Evolutionary conservation across 345 rosid genomes (phyloP).

Genomic region (Eucalyptus erythrocorys): DNA sequence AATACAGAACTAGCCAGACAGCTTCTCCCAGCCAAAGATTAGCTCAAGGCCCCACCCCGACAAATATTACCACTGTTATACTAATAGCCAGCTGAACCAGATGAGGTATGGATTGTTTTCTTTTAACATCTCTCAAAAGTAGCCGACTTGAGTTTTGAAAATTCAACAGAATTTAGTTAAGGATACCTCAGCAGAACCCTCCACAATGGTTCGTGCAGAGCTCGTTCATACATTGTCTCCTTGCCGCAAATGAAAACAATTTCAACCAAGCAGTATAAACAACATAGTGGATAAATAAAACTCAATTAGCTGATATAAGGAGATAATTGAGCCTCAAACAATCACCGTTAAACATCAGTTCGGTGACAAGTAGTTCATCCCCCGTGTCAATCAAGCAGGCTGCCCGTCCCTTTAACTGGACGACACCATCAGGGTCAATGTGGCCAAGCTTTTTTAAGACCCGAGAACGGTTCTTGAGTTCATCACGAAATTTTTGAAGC

Average conservation of each 20-base stretch:
- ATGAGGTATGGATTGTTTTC: neutral
- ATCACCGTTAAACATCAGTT: slow-evolving; percentile 93
- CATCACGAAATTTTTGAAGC: slow-evolving; percentile 96
- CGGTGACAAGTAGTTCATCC: slow-evolving; percentile 97
- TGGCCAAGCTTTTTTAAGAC: slow-evolving; percentile 96
- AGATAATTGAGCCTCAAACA: neutral
- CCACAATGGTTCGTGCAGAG: neutral
- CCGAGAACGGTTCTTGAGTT: slow-evolving; percentile 83
- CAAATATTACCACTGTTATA: neutral
- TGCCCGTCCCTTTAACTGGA: slow-evolving; percentile 92
- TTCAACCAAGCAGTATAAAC: neutral
- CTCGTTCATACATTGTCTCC: neutral
- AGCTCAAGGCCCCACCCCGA: neutral
- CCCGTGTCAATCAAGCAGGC: slow-evolving; percentile 99
- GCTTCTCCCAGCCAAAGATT: neutral
- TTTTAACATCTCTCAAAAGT: neutral
- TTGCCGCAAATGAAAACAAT: neutral
- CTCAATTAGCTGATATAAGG: neutral
- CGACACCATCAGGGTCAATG: slow-evolving; percentile 77
- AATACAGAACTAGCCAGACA: neutral
- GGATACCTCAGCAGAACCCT: neutral
- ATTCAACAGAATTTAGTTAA: neutral
- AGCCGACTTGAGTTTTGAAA: neutral
- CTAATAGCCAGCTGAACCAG: neutral
- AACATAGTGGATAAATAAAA: neutral